Evolutionary conservation across 805 yeast species (phyloP).

Genomic region (Hanseniaspora thailandica): DNA sequence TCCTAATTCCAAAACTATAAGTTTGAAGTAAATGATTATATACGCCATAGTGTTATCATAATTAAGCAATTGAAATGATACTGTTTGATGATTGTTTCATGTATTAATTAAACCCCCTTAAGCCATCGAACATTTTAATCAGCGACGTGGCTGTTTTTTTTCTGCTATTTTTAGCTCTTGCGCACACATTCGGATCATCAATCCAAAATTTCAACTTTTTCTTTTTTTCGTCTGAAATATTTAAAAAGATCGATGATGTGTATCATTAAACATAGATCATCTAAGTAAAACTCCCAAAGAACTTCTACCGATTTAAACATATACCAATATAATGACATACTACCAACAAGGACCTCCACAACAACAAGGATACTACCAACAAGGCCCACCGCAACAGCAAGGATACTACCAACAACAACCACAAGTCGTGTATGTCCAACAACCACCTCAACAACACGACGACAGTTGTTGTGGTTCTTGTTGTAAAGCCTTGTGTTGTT

Average conservation of each 20-base stretch:
- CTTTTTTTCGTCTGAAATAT: too few species aligned
- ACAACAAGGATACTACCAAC: conserved; percentile 21
- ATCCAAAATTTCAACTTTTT: too few species aligned
- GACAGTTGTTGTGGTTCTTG: conserved; percentile 25
- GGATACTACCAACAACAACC: conserved; percentile 20
- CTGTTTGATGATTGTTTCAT: too few species aligned
- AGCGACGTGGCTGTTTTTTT: not conserved
- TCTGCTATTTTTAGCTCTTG: not conserved
- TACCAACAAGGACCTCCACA: conserved; percentile 20
- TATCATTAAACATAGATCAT: too few species aligned
- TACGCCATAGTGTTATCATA: too few species aligned
- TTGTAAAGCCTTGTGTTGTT: conserved; percentile 25
- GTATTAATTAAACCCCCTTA: not conserved
- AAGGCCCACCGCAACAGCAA: conserved; percentile 19
- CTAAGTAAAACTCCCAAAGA: too few species aligned
- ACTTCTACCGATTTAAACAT: too few species aligned
- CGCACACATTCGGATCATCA: not conserved
- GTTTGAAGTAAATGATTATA: not conserved
- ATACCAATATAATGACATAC: conserved; percentile 13
- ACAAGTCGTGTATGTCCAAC: conserved; percentile 22
- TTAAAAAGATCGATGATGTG: too few species aligned
- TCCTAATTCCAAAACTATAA: not conserved
- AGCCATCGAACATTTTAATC: not conserved
- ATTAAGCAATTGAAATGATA: too few species aligned
- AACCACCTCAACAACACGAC: conserved; percentile 19